phyloP scores from a whole-genome alignment of 2,329 filamentous ascomycete genomes.

The Alternaria conjuncta region DNA sequence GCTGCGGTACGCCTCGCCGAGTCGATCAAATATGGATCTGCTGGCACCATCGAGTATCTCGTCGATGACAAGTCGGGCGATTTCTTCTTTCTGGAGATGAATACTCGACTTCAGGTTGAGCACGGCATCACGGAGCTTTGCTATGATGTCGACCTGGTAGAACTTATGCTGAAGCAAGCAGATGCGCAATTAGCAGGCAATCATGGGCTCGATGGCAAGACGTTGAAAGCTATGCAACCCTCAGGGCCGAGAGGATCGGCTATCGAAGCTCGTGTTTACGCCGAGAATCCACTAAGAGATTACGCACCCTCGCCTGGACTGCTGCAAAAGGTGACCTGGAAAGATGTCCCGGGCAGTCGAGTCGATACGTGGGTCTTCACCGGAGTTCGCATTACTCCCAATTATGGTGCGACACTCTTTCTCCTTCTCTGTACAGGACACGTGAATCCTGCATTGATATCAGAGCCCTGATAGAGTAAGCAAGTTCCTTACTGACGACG shows the following conservation, averaged over 20 bases:
- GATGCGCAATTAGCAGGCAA: conserved; percentile 57
- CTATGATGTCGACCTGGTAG: conserved; percentile 61
- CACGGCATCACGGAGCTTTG: conserved; percentile 65
- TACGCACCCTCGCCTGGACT: conserved; percentile 66
- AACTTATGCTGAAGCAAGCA: conserved; percentile 63
- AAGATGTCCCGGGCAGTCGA: conserved; percentile 56
- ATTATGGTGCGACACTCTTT: conserved; percentile 53
- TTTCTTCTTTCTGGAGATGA: conserved; percentile 73
- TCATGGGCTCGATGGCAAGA: conserved; percentile 52
- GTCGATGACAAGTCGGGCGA: conserved; percentile 81
- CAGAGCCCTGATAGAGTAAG: background rate
- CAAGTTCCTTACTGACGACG: background rate
- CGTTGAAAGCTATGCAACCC: conserved; percentile 54
- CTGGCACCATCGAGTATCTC: conserved; percentile 89
- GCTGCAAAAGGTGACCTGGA: conserved; percentile 64
- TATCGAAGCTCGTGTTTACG: conserved; percentile 63
- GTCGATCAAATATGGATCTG: conserved; percentile 74
- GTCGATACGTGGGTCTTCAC: conserved; percentile 70
- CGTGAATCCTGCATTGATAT: background rate
- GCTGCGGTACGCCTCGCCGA: conserved; percentile 72
- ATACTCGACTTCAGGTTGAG: conserved; percentile 65
- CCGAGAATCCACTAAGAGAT: conserved; percentile 64
- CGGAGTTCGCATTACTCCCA: conserved; percentile 63
- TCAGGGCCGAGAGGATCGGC: conserved; percentile 55
- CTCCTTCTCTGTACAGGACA: background rate